A percentile compares a stretch with the other conserved stretches of the same genome.
Conservation (phyloP, 2,329 filamentous ascomycete species). For the Arthroderma sp. region DNA sequence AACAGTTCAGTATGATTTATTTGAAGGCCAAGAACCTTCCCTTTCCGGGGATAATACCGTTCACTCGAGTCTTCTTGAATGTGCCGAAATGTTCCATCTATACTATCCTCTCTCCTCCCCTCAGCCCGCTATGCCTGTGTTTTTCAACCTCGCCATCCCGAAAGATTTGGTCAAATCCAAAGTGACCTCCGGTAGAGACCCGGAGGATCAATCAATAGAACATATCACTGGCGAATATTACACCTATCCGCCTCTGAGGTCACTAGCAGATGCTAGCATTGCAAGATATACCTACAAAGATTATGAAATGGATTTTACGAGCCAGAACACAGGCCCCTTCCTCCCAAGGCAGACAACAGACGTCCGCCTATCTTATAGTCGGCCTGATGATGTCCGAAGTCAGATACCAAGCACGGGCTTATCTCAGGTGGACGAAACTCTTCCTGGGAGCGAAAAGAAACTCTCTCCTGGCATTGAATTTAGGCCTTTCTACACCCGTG, state of each 20-base stretch:
- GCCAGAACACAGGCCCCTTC: conserved; percentile 22
- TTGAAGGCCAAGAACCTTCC: conserved; percentile 4
- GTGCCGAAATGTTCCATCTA: conserved; percentile 14
- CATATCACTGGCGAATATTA: conserved; percentile 19
- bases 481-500: conserved; percentile 23
- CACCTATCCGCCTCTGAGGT: conserved; percentile 21
- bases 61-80: conserved; percentile 14
- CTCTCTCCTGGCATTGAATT: conserved; percentile 16
- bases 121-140: conserved; percentile 17
- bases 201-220: conserved; percentile 1
- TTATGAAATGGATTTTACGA: conserved; percentile 20
- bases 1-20: conserved; percentile 19
- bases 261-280: conserved; percentile 17
- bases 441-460: too few relatives aligned
- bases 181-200: not conserved
- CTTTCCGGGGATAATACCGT: conserved; percentile 3
- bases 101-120: conserved; percentile 4
- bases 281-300: conserved; percentile 22
- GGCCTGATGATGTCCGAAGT: conserved; percentile 2
- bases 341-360: conserved; percentile 19
- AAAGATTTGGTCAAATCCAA: not conserved
- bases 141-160: conserved; percentile 21
- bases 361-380: conserved; percentile 19
- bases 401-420: too few relatives aligned
- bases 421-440: too few relatives aligned